phyloP scores from a whole-genome alignment of 768 basidiomycete species.

The Rhodosporidiobolus odoratus region DNA sequence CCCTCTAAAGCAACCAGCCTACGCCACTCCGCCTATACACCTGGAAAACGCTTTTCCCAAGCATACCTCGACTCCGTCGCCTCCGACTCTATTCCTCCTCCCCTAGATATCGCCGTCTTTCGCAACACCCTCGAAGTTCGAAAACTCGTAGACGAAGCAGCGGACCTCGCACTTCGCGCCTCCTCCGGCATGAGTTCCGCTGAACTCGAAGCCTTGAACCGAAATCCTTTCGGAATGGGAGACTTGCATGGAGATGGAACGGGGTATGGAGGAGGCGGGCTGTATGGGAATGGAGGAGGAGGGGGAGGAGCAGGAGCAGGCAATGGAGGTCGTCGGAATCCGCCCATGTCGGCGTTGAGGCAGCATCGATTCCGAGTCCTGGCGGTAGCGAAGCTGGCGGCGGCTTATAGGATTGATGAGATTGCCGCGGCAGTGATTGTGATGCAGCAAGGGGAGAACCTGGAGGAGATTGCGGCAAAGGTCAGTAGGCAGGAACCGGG shows the following conservation, averaged over 20 bases:
- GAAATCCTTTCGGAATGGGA: conserved; percentile 43
- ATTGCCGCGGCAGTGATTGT: conserved; percentile 90
- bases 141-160: conserved; percentile 78
- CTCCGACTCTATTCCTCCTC: conserved; percentile 70
- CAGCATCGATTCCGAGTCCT: conserved; percentile 72
- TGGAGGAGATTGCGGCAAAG: conserved; percentile 84
- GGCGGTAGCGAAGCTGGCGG: conserved; percentile 78
- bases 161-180: conserved; percentile 80
- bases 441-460: conserved; percentile 88
- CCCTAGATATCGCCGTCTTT: conserved; percentile 84
- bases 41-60: conserved; percentile 39
- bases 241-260: background rate
- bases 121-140: conserved; percentile 68
- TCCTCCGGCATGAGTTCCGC: conserved; percentile 74
- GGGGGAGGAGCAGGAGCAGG: background rate
- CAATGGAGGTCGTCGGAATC: conserved; percentile 62
- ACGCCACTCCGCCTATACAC: conserved; percentile 34
- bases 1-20: conserved; percentile 38
- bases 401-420: conserved; percentile 80
- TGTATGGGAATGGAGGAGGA: conserved; percentile 36
- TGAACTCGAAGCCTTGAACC: conserved; percentile 63
- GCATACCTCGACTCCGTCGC: conserved; percentile 50
- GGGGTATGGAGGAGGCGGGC: conserved; percentile 46
- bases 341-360: conserved; percentile 77
- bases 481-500: conserved; percentile 72